These are phyloP conservation scores for Dorcoceras hygrometricum DNA, from an alignment of 257 asterid genomes.

Conservation along the genomic window DNA sequence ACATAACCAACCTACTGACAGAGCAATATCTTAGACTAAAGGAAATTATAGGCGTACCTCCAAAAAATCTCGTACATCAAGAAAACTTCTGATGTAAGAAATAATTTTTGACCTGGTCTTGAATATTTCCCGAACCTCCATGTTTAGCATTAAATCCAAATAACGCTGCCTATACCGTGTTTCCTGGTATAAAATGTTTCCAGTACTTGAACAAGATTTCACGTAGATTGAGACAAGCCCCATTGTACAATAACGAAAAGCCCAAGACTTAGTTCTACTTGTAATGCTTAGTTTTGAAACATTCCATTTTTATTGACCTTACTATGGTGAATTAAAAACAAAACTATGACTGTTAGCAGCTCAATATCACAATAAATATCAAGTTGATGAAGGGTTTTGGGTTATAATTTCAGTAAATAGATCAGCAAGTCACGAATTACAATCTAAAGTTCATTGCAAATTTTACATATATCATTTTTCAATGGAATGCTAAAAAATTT, in stretches of 20 bases:
- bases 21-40: neutral
- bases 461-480: neutral
- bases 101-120: conserved; percentile 70
- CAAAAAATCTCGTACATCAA: conserved; percentile 63
- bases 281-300: neutral
- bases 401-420: neutral
- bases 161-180: conserved; percentile 92
- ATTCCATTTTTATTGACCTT: neutral
- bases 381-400: no score
- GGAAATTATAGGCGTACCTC: conserved; percentile 49
- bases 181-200: conserved; percentile 48
- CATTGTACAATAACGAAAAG: neutral
- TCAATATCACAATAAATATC: neutral
- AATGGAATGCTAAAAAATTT: neutral
- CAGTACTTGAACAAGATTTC: neutral
- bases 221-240: neutral
- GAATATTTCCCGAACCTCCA: conserved; percentile 76
- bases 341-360: no score
- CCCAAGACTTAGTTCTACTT: neutral
- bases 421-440: neutral
- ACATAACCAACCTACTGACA: neutral
- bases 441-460: neutral
- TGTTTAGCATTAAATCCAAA: conserved; percentile 78
- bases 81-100: conserved; percentile 59
- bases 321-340: neutral